Conservation (phyloP, 2,329 filamentous ascomycete species). For the Cytospora paraplurivora region DNA sequence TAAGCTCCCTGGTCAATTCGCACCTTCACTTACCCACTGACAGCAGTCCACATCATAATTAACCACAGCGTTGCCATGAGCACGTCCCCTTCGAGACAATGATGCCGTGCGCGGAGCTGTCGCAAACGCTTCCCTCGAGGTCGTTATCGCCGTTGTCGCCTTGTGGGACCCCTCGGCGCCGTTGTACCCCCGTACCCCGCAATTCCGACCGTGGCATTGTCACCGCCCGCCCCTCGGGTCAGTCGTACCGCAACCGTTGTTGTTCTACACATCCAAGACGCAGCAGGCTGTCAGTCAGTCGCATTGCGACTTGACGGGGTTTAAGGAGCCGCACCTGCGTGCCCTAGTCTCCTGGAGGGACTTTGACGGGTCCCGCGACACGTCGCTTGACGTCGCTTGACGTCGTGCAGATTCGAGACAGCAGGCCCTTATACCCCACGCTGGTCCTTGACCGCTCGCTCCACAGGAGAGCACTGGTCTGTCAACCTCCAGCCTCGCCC, state of each 20-base stretch:
- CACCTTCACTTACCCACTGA: background rate
- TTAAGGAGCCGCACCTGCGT: slow-evolving; percentile 23
- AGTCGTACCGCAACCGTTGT: slow-evolving; percentile 20
- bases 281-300: slow-evolving; percentile 27
- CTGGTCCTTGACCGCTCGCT: slow-evolving; percentile 18
- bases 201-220: slow-evolving; percentile 21
- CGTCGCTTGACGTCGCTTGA: background rate
- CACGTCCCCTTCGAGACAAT: slow-evolving; percentile 27
- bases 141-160: slow-evolving; percentile 26
- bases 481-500: slow-evolving; percentile 6
- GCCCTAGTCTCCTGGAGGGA: slow-evolving; percentile 22
- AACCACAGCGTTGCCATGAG: slow-evolving; percentile 25
- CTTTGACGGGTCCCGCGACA: slow-evolving; percentile 17
- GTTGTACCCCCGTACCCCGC: slow-evolving; percentile 27
- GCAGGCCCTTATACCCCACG: slow-evolving; percentile 21
- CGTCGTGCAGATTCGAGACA: slow-evolving; percentile 12
- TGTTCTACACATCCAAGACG: slow-evolving; percentile 24
- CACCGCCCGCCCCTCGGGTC: slow-evolving; percentile 14
- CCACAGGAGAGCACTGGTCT: slow-evolving; percentile 11
- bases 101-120: slow-evolving; percentile 27
- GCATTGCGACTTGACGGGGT: slow-evolving; percentile 28
- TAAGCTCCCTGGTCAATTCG: slow-evolving; percentile 2
- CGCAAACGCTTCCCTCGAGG: slow-evolving; percentile 29
- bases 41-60: background rate
- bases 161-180: slow-evolving; percentile 28